Percentiles rank a stretch among this genome's conserved stretches.
These are phyloP conservation scores for Lathyrus tuberosus DNA, from an alignment of 306 rosid genomes.

Conservation along the genomic window DNA sequence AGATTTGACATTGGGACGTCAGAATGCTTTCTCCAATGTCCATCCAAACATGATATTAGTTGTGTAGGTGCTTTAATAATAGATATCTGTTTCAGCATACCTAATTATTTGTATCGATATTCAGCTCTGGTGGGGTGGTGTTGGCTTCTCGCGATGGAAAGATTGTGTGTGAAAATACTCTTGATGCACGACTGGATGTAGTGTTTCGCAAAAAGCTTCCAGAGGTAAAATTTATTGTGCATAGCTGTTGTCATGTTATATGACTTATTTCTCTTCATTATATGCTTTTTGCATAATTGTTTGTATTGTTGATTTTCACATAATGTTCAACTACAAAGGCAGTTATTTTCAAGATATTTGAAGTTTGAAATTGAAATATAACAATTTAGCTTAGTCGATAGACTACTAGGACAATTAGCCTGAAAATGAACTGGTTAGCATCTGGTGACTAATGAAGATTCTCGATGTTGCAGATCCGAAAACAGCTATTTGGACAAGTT, in stretches of 20 bases:
- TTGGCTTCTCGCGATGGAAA: constrained; percentile 97
- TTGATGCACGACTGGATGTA: constrained; percentile 95
- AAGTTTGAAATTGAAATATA: constrained; percentile 15
- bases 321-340: constrained; percentile 14
- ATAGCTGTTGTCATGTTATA: constrained; percentile 5
- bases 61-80: constrained; percentile 31
- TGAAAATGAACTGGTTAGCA: no score
- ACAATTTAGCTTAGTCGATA: no score
- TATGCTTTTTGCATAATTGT: constrained; percentile 11
- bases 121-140: constrained; percentile 98
- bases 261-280: constrained; percentile 16
- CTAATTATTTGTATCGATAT: constrained; percentile 42
- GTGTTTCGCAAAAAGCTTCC: constrained; percentile 94
- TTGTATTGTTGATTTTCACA: constrained; percentile 18
- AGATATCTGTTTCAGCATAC: constrained; percentile 21
- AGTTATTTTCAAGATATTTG: constrained; percentile 23
- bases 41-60: neutral
- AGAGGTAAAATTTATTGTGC: constrained; percentile 61
- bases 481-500: constrained; percentile 67
- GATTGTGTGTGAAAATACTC: constrained; percentile 91
- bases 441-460: constrained; percentile 20
- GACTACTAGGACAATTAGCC: no score
- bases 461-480: constrained; percentile 72
- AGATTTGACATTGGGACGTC: neutral
- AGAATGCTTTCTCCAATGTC: neutral